Percentiles rank a stretch among this genome's conserved stretches.
Evolutionary conservation across 2,329 filamentous ascomycete species (phyloP).

Genomic region (Tolypocladium endophyticum): DNA sequence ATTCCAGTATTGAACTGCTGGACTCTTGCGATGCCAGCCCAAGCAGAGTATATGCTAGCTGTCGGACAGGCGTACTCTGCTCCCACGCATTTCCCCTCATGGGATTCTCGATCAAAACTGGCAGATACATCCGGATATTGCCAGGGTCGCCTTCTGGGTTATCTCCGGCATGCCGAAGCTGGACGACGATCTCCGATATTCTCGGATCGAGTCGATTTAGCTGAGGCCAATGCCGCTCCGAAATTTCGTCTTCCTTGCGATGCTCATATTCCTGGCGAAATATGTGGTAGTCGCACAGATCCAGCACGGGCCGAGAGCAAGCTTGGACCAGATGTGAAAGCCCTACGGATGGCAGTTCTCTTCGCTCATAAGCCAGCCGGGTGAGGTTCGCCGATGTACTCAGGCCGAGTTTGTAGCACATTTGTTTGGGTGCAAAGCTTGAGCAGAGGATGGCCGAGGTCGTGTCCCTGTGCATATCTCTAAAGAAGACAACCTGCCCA

Average conservation of each 20-base stretch:
- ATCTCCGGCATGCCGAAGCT: conserved; percentile 9
- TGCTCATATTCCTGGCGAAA: conserved; percentile 22
- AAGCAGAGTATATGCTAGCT: conserved; percentile 44
- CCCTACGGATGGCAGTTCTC: conserved; percentile 13
- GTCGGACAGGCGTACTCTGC: conserved; percentile 36
- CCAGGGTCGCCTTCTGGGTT: conserved; percentile 4
- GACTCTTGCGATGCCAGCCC: conserved; percentile 7
- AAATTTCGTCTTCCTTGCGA: conserved; percentile 5
- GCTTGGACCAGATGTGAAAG: conserved; percentile 18
- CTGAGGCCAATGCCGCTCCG: conserved; percentile 2
- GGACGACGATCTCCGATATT: conserved; percentile 26
- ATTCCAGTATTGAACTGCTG: conserved; percentile 20
- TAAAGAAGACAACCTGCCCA: conserved; percentile 58
- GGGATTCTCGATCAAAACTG: conserved; percentile 49
- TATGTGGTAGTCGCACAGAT: conserved; percentile 12
- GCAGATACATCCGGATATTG: conserved; percentile 47
- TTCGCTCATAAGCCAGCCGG: conserved; percentile 25
- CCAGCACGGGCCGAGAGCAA: conserved; percentile 11
- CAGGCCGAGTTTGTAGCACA: conserved; percentile 32
- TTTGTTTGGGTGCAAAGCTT: conserved; percentile 22
- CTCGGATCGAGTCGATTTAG: conserved; percentile 23
- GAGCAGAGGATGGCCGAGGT: conserved; percentile 13
- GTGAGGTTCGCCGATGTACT: conserved; percentile 14
- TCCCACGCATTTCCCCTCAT: conserved; percentile 47
- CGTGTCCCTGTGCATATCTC: conserved; percentile 41